These are phyloP conservation scores for Podaxis sp. DNA, from an alignment of 768 basidiomycete genomes.

Conservation along the genomic window DNA sequence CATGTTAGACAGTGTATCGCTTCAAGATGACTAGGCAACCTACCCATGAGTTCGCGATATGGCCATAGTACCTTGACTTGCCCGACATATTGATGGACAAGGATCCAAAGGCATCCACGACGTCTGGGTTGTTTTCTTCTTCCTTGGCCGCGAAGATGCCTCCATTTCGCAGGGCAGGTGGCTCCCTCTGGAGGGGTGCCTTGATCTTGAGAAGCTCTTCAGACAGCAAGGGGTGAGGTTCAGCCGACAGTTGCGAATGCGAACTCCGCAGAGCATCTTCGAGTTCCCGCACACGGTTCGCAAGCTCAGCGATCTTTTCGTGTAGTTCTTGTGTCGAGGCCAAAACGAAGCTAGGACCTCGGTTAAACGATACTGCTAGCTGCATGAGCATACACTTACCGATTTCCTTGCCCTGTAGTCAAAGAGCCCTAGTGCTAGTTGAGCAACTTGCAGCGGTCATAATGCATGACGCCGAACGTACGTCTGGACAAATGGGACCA, in stretches of 20 bases:
- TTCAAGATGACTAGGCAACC: slow-evolving; percentile 21
- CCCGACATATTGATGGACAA: slow-evolving; percentile 73
- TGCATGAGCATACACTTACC: slow-evolving; percentile 35
- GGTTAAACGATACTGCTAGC: background rate
- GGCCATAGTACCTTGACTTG: slow-evolving; percentile 73
- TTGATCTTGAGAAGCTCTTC: slow-evolving; percentile 77
- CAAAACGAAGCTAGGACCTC: slow-evolving; percentile 59
- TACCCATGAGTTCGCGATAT: slow-evolving; percentile 77
- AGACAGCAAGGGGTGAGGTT: slow-evolving; percentile 63
- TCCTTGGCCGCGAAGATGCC: slow-evolving; percentile 45
- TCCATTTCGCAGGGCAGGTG: slow-evolving; percentile 38
- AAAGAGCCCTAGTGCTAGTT: slow-evolving; percentile 48
- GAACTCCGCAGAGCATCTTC: slow-evolving; percentile 67
- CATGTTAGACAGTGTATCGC: slow-evolving; percentile 16
- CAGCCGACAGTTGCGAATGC: slow-evolving; percentile 55
- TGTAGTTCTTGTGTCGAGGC: slow-evolving; percentile 80
- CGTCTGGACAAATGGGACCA: slow-evolving; percentile 81
- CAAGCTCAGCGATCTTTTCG: slow-evolving; percentile 76
- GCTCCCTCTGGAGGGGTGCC: slow-evolving; percentile 71
- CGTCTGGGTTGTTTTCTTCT: slow-evolving; percentile 62
- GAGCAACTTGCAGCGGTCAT: slow-evolving; percentile 1
- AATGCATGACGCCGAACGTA: slow-evolving; percentile 30
- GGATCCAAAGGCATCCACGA: slow-evolving; percentile 79
- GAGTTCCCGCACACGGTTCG: slow-evolving; percentile 70
- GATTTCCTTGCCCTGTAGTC: slow-evolving; percentile 73